Evolutionary conservation across 768 basidiomycete genomes (phyloP).

Genomic region (Candolleomyces aberdarensis): DNA sequence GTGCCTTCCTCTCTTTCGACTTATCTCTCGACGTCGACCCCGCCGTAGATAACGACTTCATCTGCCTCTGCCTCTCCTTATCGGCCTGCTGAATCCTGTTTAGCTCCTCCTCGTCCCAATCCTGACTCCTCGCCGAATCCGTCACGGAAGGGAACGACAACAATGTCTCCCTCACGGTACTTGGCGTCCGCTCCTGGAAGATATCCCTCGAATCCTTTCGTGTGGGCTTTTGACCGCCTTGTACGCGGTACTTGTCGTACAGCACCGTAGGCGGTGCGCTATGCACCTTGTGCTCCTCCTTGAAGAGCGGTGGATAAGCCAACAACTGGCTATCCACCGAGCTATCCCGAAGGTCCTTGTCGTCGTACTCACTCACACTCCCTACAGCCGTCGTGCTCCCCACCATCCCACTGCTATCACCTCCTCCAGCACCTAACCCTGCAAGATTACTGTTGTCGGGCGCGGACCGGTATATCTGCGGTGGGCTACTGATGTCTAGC

Average conservation of each 20-base stretch:
- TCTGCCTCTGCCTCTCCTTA: slow-evolving; percentile 13
- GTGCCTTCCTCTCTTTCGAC: slow-evolving; percentile 28
- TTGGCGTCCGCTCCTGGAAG: slow-evolving; percentile 25
- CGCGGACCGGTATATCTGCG: slow-evolving; percentile 6
- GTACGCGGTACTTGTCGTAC: slow-evolving; percentile 25
- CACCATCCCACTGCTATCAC: background rate
- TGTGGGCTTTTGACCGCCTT: slow-evolving; percentile 11
- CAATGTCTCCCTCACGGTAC: slow-evolving; percentile 30
- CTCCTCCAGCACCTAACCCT: slow-evolving; percentile 3
- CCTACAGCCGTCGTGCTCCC: background rate
- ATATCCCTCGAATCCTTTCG: slow-evolving; percentile 37
- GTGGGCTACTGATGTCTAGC: slow-evolving; percentile 24
- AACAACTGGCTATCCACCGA: slow-evolving; percentile 24
- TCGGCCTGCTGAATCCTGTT: slow-evolving; percentile 14
- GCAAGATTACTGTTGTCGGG: slow-evolving; percentile 1
- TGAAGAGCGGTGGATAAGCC: slow-evolving; percentile 27
- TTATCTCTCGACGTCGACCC: slow-evolving; percentile 23
- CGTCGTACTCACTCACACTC: background rate
- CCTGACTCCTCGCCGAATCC: slow-evolving; percentile 43
- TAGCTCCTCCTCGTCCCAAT: slow-evolving; percentile 34
- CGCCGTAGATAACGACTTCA: slow-evolving; percentile 13
- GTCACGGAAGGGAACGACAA: slow-evolving; percentile 51
- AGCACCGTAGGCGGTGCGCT: slow-evolving; percentile 45
- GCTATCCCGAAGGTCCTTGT: slow-evolving; percentile 1
- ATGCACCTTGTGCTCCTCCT: slow-evolving; percentile 31